Percentiles rank a stretch among this genome's conserved stretches.
Evolutionary conservation across 2,329 filamentous ascomycete species (phyloP).

Genomic region (Xylariaceae sp.): DNA sequence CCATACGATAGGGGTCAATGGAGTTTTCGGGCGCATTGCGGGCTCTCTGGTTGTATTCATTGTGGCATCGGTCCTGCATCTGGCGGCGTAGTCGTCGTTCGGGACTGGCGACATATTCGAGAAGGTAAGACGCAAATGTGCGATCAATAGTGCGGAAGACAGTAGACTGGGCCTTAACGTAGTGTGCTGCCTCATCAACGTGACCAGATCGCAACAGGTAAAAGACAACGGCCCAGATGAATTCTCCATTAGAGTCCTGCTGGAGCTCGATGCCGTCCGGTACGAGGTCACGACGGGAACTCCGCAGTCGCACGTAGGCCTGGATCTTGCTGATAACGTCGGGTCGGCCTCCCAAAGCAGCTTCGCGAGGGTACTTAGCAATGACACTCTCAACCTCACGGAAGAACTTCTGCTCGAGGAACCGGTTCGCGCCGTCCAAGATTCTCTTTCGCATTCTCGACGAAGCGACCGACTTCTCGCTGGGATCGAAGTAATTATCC

Average conservation of each 20-base stretch:
- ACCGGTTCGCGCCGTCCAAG: conserved; percentile 70
- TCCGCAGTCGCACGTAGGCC: conserved; percentile 80
- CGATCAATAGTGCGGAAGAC: conserved; percentile 88
- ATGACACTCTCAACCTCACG: conserved; percentile 71
- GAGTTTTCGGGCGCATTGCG: conserved; percentile 81
- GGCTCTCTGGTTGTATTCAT: conserved; percentile 80
- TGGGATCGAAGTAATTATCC: conserved; percentile 70
- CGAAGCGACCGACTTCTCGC: conserved; percentile 57
- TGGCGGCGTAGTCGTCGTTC: conserved; percentile 74
- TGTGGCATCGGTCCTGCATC: conserved; percentile 79
- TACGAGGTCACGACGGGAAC: conserved; percentile 75
- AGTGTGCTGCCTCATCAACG: conserved; percentile 75
- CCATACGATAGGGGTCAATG: conserved; percentile 91
- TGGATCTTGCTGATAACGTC: conserved; percentile 86
- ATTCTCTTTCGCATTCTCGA: conserved; percentile 72
- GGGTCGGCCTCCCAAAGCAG: conserved; percentile 82
- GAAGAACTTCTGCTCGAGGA: conserved; percentile 77
- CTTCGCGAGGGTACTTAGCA: conserved; percentile 78
- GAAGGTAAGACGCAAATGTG: conserved; percentile 82
- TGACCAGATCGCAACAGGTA: conserved; percentile 84
- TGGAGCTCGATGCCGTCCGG: conserved; percentile 77
- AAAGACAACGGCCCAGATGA: conserved; percentile 90
- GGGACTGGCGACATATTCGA: conserved; percentile 70
- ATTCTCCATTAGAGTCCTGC: conserved; percentile 67
- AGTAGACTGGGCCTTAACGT: conserved; percentile 71